Evolutionary conservation across 192 early-diverging fungal species (phyloP).

Genomic region (Gryganskiella cystojenkinii): DNA sequence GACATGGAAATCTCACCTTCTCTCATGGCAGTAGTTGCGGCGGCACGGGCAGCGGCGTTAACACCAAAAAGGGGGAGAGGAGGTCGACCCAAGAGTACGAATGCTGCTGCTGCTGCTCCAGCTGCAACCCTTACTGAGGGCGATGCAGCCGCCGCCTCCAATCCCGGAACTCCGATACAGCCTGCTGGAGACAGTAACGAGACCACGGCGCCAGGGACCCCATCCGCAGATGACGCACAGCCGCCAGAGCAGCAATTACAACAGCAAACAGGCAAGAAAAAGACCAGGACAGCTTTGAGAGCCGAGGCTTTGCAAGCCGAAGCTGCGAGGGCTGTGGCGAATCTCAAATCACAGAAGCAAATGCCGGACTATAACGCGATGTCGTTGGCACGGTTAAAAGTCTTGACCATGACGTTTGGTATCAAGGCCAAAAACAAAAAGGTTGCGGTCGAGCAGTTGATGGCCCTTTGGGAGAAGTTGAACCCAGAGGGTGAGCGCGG

Average conservation of each 20-base stretch:
- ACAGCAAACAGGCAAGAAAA: too few species aligned
- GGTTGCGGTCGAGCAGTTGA: constrained; percentile 25
- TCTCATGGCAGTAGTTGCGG: too few species aligned
- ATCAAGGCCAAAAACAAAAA: constrained; percentile 22
- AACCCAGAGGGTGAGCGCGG: not conserved
- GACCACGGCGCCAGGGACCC: too few species aligned
- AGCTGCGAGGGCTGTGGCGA: constrained; percentile 17
- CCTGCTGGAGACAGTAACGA: too few species aligned
- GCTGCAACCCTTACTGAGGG: too few species aligned
- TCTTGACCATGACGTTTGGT: constrained; percentile 26
- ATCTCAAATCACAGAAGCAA: constrained; percentile 2
- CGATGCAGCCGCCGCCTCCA: too few species aligned
- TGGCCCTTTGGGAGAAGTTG: constrained; percentile 18
- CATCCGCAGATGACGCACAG: not conserved
- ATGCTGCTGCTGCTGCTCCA: too few species aligned
- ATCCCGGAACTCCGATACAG: too few species aligned
- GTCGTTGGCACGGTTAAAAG: constrained; percentile 16
- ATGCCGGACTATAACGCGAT: constrained; percentile 25
- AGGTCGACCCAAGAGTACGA: too few species aligned
- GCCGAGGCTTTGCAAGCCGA: constrained; percentile 19
- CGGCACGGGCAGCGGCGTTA: too few species aligned
- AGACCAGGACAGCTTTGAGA: not conserved
- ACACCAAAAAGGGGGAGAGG: too few species aligned
- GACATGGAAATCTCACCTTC: too few species aligned
- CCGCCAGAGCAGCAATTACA: not conserved